Percentiles rank a stretch among this genome's conserved stretches.
Conservation (phyloP, 371 early-diverging fungal species). For the Dichotomocladium elegans region DNA sequence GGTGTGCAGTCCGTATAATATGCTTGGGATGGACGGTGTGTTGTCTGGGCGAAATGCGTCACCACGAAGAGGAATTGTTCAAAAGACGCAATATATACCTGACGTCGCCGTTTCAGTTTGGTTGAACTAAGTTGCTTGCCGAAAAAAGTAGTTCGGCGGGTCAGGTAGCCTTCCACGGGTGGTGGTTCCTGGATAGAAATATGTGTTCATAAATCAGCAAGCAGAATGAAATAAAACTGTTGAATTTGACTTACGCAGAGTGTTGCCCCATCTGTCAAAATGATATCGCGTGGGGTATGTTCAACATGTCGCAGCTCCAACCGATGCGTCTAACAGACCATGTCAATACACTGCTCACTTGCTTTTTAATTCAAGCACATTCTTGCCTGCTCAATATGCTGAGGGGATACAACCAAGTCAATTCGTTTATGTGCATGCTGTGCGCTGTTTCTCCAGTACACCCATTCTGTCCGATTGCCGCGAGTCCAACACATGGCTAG, state of each 20-base stretch:
- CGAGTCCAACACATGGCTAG: conserved; percentile 56
- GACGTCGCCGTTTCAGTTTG: conserved; percentile 6
- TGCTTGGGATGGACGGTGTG: too few relatives aligned
- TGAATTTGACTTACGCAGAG: conserved; percentile 15
- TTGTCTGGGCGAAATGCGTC: background rate
- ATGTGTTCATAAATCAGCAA: too few relatives aligned
- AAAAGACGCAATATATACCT: conserved; percentile 51
- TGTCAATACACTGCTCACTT: background rate
- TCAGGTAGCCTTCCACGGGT: conserved; percentile 53
- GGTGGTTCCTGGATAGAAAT: conserved; percentile 44
- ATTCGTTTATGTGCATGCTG: conserved; percentile 7
- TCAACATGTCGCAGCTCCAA: conserved; percentile 49
- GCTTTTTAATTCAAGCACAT: too few relatives aligned
- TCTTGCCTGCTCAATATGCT: conserved; percentile 44
- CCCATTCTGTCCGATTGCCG: conserved; percentile 58
- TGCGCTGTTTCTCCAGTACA: conserved; percentile 32
- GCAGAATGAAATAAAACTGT: conserved; percentile 1
- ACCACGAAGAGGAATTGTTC: conserved; percentile 49
- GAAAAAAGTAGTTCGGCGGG: conserved; percentile 35
- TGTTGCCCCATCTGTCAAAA: conserved; percentile 14
- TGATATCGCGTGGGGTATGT: conserved; percentile 46
- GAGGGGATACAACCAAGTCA: conserved; percentile 35
- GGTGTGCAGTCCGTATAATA: conserved; percentile 3
- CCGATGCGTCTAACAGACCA: conserved; percentile 41
- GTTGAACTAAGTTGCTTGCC: conserved; percentile 33